Evolutionary conservation across 306 rosid genomes (phyloP), one percentile per base, ranked within the genome.

Genomic region (Lathyrus oleraceus): DNA sequence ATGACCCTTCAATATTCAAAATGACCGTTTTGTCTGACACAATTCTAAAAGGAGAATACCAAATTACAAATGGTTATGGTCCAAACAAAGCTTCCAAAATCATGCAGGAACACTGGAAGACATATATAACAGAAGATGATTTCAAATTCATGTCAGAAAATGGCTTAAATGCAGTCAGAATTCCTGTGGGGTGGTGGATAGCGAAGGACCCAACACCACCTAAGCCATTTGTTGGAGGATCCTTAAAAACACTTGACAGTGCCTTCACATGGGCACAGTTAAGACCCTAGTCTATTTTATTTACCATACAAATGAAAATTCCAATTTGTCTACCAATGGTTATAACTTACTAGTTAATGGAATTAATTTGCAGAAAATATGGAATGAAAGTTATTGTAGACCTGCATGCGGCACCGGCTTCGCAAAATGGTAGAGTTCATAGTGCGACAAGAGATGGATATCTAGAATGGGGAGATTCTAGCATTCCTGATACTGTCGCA

Each of bases 171-270:
- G 88, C 79, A 0, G 96, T 86, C 10, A 84, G 96, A 73, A 69
- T 89, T 51, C 96, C 96, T 0, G 86, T 89, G 10, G 96, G 96
- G 32, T 89, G 92, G 96, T 89, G 96, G 90, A 86, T 81, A 60
- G 84, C 87, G 20, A 71, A 67, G 21, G 96, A 89, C 74, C 95
- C 95, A 53, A 77, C 79, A 61, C 96, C 96, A 23, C 91, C 91
- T 39, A 79, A 59, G 23, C 96, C 96, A 19, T 89, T 85, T 67
- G 87, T 89, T 45, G 89, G 88, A 42, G 91, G 91, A 4, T 86
- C 96, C 14, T 78, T 85, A 69, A 39, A 75, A 65, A 77, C 61
- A 21, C 75, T 89, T 12, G 91, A 89, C 81, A 83, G 83, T 70
- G 91, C 87, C 40, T 89, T 86, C 85, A 83, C 82, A 67, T 86